Evolutionary conservation across 768 basidiomycete genomes (phyloP).

Genomic region (Rossbeevera mucosa): DNA sequence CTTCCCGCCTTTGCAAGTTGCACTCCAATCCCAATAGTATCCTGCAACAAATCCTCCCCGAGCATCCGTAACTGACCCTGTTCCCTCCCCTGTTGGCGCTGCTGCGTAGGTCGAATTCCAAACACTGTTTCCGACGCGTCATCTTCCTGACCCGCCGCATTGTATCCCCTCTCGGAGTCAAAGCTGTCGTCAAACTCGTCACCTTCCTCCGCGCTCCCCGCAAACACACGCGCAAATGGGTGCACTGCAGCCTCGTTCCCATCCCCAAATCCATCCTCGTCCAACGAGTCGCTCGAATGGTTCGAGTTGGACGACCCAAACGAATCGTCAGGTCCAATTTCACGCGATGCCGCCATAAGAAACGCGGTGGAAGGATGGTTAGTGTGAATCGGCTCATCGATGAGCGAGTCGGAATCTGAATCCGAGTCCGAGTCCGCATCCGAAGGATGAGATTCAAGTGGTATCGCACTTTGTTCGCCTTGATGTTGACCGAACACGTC

Average conservation of each 20-base stretch:
- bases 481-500: constrained; percentile 26
- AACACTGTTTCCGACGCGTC: constrained; percentile 58
- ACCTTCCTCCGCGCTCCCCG: constrained; percentile 30
- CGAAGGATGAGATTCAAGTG: constrained; percentile 5
- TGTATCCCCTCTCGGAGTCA: constrained; percentile 41
- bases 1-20: constrained; percentile 46
- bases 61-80: constrained; percentile 46
- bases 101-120: constrained; percentile 56
- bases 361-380: constrained; percentile 70
- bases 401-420: constrained; percentile 59
- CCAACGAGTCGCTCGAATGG: constrained; percentile 54
- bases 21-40: constrained; percentile 57
- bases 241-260: constrained; percentile 45
- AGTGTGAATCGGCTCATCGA: constrained; percentile 49
- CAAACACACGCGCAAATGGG: constrained; percentile 49
- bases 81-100: constrained; percentile 27
- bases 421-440: constrained; percentile 11
- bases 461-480: constrained; percentile 20
- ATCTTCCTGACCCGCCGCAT: constrained; percentile 4
- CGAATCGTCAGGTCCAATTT: constrained; percentile 31
- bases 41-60: constrained; percentile 59
- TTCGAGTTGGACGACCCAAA: constrained; percentile 51
- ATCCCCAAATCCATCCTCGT: constrained; percentile 37
- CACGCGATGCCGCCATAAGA: constrained; percentile 50
- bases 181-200: constrained; percentile 51